Conservation (phyloP, 2,329 filamentous ascomycete species). For the Dactylonectria macrodidyma region DNA sequence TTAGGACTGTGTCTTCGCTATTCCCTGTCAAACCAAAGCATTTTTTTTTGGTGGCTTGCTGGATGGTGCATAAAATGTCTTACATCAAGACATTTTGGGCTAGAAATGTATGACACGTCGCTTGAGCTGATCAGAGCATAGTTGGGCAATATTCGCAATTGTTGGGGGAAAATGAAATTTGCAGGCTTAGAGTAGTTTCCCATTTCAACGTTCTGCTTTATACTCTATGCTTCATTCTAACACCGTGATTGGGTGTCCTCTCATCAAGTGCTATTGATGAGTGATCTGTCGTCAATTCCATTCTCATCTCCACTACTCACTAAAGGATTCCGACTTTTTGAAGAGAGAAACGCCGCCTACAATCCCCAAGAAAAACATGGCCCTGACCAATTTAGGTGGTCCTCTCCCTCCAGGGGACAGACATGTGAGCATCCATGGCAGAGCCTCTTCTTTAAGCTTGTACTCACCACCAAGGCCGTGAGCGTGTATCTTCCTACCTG, state of each 20-base stretch:
- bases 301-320: too few species aligned
- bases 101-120: neutral
- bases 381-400: conserved; percentile 33
- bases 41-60: conserved; percentile 11
- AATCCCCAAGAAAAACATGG: neutral
- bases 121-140: neutral
- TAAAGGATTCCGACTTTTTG: too few species aligned
- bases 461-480: conserved; percentile 38
- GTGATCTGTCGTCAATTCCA: too few species aligned
- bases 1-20: neutral
- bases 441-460: neutral
- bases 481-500: conserved; percentile 52
- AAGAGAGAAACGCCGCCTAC: neutral
- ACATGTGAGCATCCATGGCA: conserved; percentile 39
- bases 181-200: neutral
- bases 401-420: conserved; percentile 45
- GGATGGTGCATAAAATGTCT: conserved; percentile 27
- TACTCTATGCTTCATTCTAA: too few species aligned
- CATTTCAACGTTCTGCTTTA: neutral
- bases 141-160: neutral
- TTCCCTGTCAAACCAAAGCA: neutral
- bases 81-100: neutral
- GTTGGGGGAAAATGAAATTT: neutral
- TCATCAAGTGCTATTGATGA: too few species aligned
- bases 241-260: too few species aligned